These are phyloP conservation scores for Trichosporon faecale DNA, from an alignment of 1,284 basidiomycete genomes.

Conservation along the genomic window DNA sequence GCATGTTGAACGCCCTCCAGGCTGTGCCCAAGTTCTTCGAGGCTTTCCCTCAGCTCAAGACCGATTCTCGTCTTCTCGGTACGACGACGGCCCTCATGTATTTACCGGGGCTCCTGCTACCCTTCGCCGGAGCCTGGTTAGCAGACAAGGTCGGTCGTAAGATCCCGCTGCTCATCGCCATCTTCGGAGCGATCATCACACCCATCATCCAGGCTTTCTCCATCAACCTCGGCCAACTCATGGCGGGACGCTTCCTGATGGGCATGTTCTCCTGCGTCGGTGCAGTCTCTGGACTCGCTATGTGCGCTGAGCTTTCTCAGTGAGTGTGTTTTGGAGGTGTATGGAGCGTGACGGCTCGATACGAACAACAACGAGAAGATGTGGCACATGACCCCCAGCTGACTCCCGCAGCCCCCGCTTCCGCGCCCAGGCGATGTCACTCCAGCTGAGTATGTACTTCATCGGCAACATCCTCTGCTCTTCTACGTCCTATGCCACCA, in stretches of 20 bases:
- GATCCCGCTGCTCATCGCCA: conserved; percentile 17
- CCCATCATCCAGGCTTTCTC: conserved; percentile 17
- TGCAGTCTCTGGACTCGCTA: conserved; percentile 10
- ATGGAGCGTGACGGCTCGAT: not conserved
- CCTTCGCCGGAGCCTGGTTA: conserved; percentile 11
- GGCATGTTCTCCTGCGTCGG: conserved; percentile 14
- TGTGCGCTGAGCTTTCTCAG: conserved; percentile 18
- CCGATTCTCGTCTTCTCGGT: conserved; percentile 13
- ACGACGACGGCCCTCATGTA: conserved; percentile 17
- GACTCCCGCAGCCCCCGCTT: conserved; percentile 10
- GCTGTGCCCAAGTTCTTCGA: conserved; percentile 12
- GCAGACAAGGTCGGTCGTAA: conserved; percentile 17
- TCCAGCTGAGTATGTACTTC: conserved; percentile 17
- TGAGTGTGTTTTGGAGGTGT: not conserved
- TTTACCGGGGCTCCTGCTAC: conserved; percentile 4
- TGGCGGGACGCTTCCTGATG: conserved; percentile 17
- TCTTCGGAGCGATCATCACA: conserved; percentile 14
- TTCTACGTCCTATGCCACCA: conserved; percentile 9
- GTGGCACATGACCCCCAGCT: not conserved
- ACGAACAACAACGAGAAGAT: not conserved
- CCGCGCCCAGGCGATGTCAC: conserved; percentile 18
- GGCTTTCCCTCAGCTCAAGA: conserved; percentile 1
- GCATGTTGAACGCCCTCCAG: conserved; percentile 13
- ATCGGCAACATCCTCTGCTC: conserved; percentile 17
- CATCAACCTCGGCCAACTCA: conserved; percentile 10